Base-by-base conservation (phyloP, 176 grass and related monocot species). In the Raddia distichophylla region DNA sequence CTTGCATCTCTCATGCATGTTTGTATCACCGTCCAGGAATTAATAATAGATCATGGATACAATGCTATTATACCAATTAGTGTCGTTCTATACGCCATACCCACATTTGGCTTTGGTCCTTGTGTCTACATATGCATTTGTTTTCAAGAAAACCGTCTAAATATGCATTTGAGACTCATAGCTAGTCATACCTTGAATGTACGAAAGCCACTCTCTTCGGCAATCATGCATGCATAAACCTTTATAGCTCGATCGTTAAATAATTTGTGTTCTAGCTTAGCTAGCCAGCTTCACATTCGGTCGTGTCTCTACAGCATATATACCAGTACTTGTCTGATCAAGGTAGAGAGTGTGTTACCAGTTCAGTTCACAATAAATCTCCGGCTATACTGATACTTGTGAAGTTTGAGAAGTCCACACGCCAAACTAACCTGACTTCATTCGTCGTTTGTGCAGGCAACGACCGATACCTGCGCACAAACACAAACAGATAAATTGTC, bases 391-490 rank as follows among this genome's bases (percentile, higher is more conserved):
- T 12, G 20, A 61, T 10, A 32, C 27, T 27, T 27, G 27, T 27
- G 27, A 27, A 61, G 20, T 61, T 10, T 33, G 22, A 13, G 22
- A 13, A 61, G 19, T 18, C 57, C 57, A 61, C 59, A 6, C 59
- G 12, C 4, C 10, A 61, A 61, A 27, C 1, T 27, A 27, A 32
- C 20, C 59, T 19, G 22, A 2, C 59, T 6, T 10, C 58, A n/a
- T 60, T 11, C 20, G 59, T 32, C 5, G 59, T 10, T 12, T 61
- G 59, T 20, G 13, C 12, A 11, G 10, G 47, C 47, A 3, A 47
- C 59, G 63, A 53, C 80, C 32, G 60, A 27, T 64, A 15, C 47
- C 46, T 74, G 64, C 58, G 62, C 18, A 73, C 7, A 67, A 64
- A 1, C 67, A 50, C 42, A 48, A 12, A 58, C 16, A 50, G 15